Percentiles rank a stretch among this genome's conserved stretches.
These are phyloP conservation scores for Selenicereus undatus DNA, from an alignment of 148 eudicot species.

Conservation along the genomic window DNA sequence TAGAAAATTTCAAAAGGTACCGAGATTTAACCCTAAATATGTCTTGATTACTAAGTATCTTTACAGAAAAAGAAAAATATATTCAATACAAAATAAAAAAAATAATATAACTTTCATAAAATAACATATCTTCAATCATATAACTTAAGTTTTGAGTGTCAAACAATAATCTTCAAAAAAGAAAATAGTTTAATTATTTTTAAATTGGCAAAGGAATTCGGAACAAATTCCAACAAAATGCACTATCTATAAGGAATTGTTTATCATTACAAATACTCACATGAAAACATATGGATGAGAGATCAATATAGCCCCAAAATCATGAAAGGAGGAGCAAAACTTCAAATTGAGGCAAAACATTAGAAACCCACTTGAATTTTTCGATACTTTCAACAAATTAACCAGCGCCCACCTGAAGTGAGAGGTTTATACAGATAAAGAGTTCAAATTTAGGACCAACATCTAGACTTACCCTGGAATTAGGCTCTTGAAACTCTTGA, in stretches of 20 bases:
- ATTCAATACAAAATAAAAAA: too few relatives aligned
- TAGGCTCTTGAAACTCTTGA: slow-evolving; percentile 56
- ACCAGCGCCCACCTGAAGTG: slow-evolving; percentile 10
- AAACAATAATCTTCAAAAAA: too few relatives aligned
- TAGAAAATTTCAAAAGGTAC: too few relatives aligned
- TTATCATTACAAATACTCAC: not conserved
- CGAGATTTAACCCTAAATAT: too few relatives aligned
- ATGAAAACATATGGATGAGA: not conserved
- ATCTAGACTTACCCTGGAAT: slow-evolving; percentile 59
- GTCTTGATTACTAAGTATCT: too few relatives aligned
- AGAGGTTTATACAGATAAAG: not conserved
- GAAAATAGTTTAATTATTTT: too few relatives aligned
- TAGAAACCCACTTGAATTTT: slow-evolving; percentile 14
- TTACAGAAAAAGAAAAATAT: too few relatives aligned
- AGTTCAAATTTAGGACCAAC: not conserved
- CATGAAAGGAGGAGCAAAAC: not conserved
- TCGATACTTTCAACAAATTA: not conserved
- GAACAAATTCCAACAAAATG: too few relatives aligned
- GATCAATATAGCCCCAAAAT: not conserved
- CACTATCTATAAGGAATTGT: not conserved
- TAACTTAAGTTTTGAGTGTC: too few relatives aligned
- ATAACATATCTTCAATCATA: too few relatives aligned
- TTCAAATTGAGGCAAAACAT: not conserved
- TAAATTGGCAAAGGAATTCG: too few relatives aligned
- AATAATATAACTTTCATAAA: too few relatives aligned